Evolutionary conservation across 306 rosid genomes (phyloP).

Genomic region (Quercus glauca): DNA sequence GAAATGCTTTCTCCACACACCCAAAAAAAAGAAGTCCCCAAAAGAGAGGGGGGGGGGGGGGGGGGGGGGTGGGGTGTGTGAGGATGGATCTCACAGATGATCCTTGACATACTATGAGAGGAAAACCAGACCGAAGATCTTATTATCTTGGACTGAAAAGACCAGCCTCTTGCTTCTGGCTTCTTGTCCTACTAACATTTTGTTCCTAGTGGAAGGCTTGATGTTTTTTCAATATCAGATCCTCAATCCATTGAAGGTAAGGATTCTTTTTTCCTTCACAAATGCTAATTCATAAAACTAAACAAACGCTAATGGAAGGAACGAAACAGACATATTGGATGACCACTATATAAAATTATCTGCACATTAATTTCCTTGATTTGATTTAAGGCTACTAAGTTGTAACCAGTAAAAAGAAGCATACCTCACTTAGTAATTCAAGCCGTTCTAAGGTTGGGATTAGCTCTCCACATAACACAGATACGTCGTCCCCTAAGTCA

Average conservation of each 20-base stretch:
- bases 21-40: background rate
- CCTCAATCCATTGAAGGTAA: background rate
- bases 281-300: background rate
- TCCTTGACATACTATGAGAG: background rate
- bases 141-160: background rate
- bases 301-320: background rate
- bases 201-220: no score
- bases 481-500: constrained; percentile 49
- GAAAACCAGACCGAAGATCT: background rate
- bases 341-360: background rate
- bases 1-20: background rate
- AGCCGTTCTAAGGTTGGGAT: constrained; percentile 77
- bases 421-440: constrained; percentile 77
- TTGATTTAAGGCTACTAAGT: background rate
- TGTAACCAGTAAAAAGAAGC: background rate
- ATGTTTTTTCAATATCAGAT: no score
- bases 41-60: background rate
- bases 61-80: no score
- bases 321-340: background rate
- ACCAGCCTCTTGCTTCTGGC: background rate
- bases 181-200: background rate
- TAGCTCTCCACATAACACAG: constrained; percentile 55
- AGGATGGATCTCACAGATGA: background rate
- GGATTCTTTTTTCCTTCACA: background rate
- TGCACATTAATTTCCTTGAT: no score